Conservation (phyloP, 192 early-diverging fungal genomes). For the Kappamyces sp. region DNA sequence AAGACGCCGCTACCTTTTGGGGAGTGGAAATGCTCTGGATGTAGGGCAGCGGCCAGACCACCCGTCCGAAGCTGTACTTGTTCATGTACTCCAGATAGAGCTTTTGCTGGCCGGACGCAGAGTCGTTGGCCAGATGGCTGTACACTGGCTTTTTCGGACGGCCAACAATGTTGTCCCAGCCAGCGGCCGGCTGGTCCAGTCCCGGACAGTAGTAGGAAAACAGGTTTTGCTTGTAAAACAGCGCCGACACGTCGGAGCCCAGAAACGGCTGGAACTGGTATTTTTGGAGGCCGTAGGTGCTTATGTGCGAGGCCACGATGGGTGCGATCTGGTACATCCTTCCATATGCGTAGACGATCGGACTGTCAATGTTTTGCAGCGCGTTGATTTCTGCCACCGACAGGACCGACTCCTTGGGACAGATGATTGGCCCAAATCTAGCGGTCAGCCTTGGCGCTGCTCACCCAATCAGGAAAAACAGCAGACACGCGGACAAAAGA, state of each 20-base stretch:
- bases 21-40: conserved; percentile 16
- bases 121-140: conserved; percentile 14
- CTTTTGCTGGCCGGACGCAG: conserved; percentile 24
- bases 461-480: conserved; percentile 77
- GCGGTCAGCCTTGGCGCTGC: too few relatives aligned
- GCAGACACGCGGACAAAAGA: conserved; percentile 63
- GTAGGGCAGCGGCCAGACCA: conserved; percentile 33
- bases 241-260: conserved; percentile 38
- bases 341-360: conserved; percentile 44
- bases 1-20: not conserved
- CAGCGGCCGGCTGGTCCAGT: conserved; percentile 17
- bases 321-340: conserved; percentile 34
- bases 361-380: conserved; percentile 17
- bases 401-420: conserved; percentile 58
- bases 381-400: not conserved
- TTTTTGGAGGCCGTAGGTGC: conserved; percentile 21
- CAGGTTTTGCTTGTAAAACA: conserved; percentile 34
- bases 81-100: conserved; percentile 46
- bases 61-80: conserved; percentile 37
- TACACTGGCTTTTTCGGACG: conserved; percentile 23
- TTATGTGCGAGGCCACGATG: conserved; percentile 30
- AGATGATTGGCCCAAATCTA: conserved; percentile 71
- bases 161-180: conserved; percentile 38
- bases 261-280: conserved; percentile 27
- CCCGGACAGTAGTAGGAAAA: conserved; percentile 41